Base-by-base conservation (phyloP, 1,284 basidiomycete genomes). In the Ustilago shanxiensis region DNA sequence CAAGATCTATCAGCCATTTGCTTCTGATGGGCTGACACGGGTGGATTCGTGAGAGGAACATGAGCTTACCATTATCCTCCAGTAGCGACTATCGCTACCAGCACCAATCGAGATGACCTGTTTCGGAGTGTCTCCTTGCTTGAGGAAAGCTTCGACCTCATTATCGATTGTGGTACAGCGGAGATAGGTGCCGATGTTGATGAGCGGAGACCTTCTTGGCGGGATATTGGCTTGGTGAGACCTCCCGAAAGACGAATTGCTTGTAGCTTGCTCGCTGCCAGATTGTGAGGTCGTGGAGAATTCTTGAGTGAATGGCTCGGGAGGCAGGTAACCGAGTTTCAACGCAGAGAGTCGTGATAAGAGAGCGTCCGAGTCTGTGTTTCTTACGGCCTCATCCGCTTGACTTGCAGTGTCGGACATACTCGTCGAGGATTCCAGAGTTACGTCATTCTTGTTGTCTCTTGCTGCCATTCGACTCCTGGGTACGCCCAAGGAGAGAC, bases 171-270 rank as follows among this genome's bases (percentile, higher is more conserved):
- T 92, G 53, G 89, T 89, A 0, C 93, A 92, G 60, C 97, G 90
- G 62, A 97, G 90, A 78, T 93, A 93, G 1, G 96, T 99, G 9
- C 96, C 96, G 51, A 98, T 89, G 85, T 98, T 98, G 88, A 99
- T 98, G 77, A 98, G 87, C 0, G 95, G 95, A 41, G 90, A 90
- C 85, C 26, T 87, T 85, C 66, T 92, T 89, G 86, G 89, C 90
- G 86, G 33, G 16, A 53, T n/a, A 11, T 50, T 52, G 6, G 33
- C 33, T 18, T 50, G 61, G 26, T 56, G 45, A 3, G 61, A 11
- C 2, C 22, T 26, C 2, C n/a, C 20, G 10, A 47, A 14, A 8
- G 58, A 44, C 16, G 31, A 5, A 33, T 13, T 35, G 24, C 10
- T n/a, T 24, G 39, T n/a, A 16, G 13, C n/a, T 16, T 45, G 29